phyloP scores from a whole-genome alignment of 108 stramenopile species.

The Nannochloropsis salina region DNA sequence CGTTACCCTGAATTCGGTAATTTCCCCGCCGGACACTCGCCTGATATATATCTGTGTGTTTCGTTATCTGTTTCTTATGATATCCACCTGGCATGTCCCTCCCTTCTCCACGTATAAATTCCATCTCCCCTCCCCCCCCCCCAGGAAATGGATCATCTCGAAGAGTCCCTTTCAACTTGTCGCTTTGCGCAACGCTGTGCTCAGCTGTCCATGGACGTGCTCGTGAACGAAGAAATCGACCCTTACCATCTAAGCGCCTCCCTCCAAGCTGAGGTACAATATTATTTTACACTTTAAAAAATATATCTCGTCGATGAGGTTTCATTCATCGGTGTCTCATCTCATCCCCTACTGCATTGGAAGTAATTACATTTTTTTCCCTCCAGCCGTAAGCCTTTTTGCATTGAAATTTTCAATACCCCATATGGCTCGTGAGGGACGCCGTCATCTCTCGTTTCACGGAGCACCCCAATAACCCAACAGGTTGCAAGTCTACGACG shows the following conservation, averaged over 20 bases:
- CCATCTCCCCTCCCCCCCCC: constrained; percentile 38
- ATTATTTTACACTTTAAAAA: not conserved
- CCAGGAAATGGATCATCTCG: constrained; percentile 15
- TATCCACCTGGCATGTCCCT: not conserved
- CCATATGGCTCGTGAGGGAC: too few relatives aligned
- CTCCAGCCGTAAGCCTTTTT: too few relatives aligned
- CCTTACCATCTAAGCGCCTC: not conserved
- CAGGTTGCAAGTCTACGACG: too few relatives aligned
- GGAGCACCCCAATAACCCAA: too few relatives aligned
- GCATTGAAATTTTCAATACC: too few relatives aligned
- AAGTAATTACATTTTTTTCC: too few relatives aligned
- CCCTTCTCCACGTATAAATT: constrained; percentile 18
- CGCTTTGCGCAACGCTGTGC: constrained; percentile 54
- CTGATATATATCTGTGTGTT: not conserved
- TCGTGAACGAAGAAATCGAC: constrained; percentile 29
- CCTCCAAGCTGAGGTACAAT: not conserved
- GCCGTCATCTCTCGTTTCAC: too few relatives aligned
- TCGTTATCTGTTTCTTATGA: not conserved
- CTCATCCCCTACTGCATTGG: too few relatives aligned
- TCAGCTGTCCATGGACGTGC: constrained; percentile 24
- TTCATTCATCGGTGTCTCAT: too few relatives aligned
- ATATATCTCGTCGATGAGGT: too few relatives aligned
- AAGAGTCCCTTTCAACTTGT: constrained; percentile 47
- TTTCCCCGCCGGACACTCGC: not conserved
- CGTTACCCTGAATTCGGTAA: constrained; percentile 57